These are phyloP conservation scores for Zoysia matrella DNA, from an alignment of 202 grass and related monocot genomes.

Conservation along the genomic window DNA sequence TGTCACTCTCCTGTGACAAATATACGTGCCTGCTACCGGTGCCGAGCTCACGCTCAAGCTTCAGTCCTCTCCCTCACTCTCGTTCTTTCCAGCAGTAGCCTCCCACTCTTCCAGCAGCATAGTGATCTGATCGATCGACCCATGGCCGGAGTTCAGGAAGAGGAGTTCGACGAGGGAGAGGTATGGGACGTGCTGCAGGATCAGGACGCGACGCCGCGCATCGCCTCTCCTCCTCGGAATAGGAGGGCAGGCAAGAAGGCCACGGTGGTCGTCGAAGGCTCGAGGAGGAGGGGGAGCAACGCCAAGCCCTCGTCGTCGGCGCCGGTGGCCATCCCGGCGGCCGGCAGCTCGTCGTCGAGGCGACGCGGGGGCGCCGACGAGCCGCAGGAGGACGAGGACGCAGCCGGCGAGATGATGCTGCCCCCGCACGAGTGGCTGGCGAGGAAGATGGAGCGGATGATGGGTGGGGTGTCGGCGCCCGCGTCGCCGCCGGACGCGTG, in stretches of 20 bases:
- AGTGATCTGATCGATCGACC: not conserved
- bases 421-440: constrained; percentile 86
- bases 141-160: constrained; percentile 43
- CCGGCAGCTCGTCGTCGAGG: constrained; percentile 13
- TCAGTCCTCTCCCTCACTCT: not conserved
- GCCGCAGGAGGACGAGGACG: constrained; percentile 48
- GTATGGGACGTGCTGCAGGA: constrained; percentile 53
- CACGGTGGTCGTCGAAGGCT: not conserved
- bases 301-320: constrained; percentile 51
- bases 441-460: constrained; percentile 75
- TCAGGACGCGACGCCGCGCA: not conserved
- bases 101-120: not conserved
- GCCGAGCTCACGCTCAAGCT: not conserved
- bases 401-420: constrained; percentile 38
- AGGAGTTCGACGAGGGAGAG: constrained; percentile 57
- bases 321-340: constrained; percentile 64
- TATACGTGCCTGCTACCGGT: constrained; percentile 25
- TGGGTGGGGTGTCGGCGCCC: constrained; percentile 13
- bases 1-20: constrained; percentile 35
- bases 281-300: not conserved
- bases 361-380: not conserved
- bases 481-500: constrained; percentile 65
- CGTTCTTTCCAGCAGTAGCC: not conserved
- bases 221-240: not conserved
- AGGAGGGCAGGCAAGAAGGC: constrained; percentile 17